Evolutionary conservation across 257 asterid species (phyloP).

Genomic region (Knoxia roxburghii): DNA sequence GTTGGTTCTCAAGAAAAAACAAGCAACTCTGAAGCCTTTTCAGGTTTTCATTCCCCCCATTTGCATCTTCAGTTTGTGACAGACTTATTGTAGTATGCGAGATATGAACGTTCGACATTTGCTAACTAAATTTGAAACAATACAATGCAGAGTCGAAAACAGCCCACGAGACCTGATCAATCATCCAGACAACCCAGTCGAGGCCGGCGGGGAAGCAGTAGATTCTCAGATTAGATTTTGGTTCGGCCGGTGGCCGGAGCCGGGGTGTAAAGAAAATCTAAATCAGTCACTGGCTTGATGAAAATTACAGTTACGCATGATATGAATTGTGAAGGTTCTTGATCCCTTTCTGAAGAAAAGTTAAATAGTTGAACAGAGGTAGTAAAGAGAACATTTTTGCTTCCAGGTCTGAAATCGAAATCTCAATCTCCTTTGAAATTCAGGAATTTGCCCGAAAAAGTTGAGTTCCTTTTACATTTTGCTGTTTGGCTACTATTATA

Average conservation of each 20-base stretch:
- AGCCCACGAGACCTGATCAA: conserved; percentile 27
- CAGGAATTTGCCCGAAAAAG: no score
- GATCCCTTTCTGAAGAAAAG: no score
- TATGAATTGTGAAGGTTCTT: no score
- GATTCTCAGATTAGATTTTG: conserved; percentile 31
- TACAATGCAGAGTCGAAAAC: conserved; percentile 42
- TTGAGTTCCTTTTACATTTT: no score
- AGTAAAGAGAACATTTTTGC: no score
- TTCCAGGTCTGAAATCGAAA: no score
- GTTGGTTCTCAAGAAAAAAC: conserved; percentile 31
- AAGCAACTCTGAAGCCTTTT: conserved; percentile 16
- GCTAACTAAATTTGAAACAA: conserved; percentile 12
- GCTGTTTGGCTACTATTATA: no score
- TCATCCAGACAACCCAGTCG: conserved; percentile 36
- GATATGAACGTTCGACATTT: no score
- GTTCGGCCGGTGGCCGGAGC: not conserved
- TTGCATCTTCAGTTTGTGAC: conserved; percentile 3
- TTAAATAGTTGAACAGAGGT: no score
- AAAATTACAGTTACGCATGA: no score
- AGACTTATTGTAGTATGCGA: no score
- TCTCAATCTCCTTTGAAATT: no score
- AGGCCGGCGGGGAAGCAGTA: conserved; percentile 65
- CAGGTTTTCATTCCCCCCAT: conserved; percentile 31
- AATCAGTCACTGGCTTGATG: not conserved
- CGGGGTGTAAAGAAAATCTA: not conserved